Conservation (phyloP, 2,329 filamentous ascomycete genomes). For the Beauveria australis region DNA sequence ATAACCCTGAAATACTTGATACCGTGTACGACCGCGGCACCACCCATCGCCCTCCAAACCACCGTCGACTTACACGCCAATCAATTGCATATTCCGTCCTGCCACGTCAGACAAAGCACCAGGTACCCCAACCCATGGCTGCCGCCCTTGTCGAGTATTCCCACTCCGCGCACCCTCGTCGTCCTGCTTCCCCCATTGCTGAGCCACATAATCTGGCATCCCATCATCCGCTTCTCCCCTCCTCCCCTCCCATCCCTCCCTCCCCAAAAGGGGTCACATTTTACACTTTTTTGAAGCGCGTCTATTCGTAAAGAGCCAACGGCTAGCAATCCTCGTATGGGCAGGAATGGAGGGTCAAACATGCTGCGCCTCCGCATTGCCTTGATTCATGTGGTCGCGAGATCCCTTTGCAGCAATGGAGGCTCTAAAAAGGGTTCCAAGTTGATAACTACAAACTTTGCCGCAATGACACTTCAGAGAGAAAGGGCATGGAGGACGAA, state of each 20-base stretch:
- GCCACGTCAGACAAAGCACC: too few relatives aligned
- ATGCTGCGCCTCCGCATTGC: constrained; percentile 2
- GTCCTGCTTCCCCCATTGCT: background rate
- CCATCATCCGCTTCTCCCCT: background rate
- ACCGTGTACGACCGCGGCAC: background rate
- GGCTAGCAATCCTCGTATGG: background rate
- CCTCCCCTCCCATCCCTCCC: too few relatives aligned
- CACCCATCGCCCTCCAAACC: background rate
- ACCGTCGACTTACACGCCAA: background rate
- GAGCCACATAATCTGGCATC: background rate
- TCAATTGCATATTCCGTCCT: background rate
- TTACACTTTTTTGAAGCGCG: background rate
- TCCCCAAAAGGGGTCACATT: background rate
- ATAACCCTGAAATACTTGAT: background rate
- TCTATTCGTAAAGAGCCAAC: background rate
- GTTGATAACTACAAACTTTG: background rate
- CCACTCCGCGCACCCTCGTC: too few relatives aligned
- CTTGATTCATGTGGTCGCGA: background rate
- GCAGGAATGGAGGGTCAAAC: background rate
- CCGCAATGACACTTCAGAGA: background rate
- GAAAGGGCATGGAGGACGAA: background rate
- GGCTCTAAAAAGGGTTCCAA: background rate
- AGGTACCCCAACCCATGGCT: too few relatives aligned
- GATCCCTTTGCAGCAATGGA: background rate
- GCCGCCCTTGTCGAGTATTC: too few relatives aligned